Base-by-base conservation (phyloP, 1,284 basidiomycete species). In the Pseudozyma flocculosa region DNA sequence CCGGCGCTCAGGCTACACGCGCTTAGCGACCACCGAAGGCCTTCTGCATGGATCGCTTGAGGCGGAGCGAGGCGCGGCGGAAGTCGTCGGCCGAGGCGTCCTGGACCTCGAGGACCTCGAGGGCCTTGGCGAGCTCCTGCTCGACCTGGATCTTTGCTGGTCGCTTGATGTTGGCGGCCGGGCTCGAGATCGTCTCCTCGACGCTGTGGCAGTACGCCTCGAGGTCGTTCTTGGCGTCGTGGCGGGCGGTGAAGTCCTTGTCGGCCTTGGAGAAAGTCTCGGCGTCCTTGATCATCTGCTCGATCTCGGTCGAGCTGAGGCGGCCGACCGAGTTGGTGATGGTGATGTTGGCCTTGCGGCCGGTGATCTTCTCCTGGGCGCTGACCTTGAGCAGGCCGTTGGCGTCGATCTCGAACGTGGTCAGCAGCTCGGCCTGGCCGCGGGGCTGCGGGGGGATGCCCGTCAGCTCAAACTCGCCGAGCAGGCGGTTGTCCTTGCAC, bases 231-330 rank as follows among this genome's bases (percentile, higher is more conserved):
- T 65, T 63, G 50, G 73, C 70, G 61, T 77, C 75, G 72, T 77
- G 75, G 56, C 72, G 70, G 45, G 75, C 75, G 50, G 73, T 73
- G 73, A 77, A 77, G 68, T 77, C 75, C 57, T 71, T 70, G 72
- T 77, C 75, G 44, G 70, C 66, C 58, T 72, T 69, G 72, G 73
- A 74, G 75, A 76, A 78, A 49, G 68, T 67, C 68, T 78, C 75
- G 57, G 72, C 71, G 50, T 78, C 75, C 72, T 76, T 76, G 74
- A 78, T 76, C 75, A 78, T 78, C 70, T 78, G 74, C 60, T 78
- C 75, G 50, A 78, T 78, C 68, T 78, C 75, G 43, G 69, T 72
- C 26, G 63, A 68, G 49, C 62, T 68, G 22, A 78, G 65, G 42
- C 75, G 72, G 46, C 75, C 75, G 43, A 76, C 74, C 51, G 72